phyloP scores from a whole-genome alignment of 257 asterid genomes.

The Misopates orontium region DNA sequence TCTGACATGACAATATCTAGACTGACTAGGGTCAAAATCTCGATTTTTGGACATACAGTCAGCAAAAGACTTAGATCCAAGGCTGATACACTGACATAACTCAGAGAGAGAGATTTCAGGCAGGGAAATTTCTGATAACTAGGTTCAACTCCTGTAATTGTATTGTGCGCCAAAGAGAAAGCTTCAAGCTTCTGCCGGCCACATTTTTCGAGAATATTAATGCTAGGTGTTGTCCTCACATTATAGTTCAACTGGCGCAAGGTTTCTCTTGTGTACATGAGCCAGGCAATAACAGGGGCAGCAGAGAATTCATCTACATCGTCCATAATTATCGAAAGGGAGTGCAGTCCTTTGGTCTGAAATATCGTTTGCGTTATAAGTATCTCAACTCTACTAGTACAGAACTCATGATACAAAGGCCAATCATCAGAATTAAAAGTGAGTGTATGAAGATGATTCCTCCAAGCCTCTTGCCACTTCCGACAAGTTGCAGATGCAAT shows the following conservation, averaged over 20 bases:
- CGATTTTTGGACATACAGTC: conserved; percentile 70
- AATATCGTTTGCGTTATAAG: conserved; percentile 76
- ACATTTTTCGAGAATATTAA: conserved; percentile 83
- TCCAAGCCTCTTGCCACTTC: conserved; percentile 84
- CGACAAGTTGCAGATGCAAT: conserved; percentile 86
- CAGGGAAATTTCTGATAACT: conserved; percentile 78
- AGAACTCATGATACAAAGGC: conserved; percentile 71
- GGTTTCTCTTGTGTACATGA: conserved; percentile 80
- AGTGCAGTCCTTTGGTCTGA: conserved; percentile 67
- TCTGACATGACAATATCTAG: conserved; percentile 86
- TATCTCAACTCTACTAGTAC: conserved; percentile 66
- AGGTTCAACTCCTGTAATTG: conserved; percentile 79
- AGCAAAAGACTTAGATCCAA: conserved; percentile 77
- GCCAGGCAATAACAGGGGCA: conserved; percentile 87
- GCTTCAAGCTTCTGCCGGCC: conserved; percentile 85
- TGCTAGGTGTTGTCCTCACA: conserved; percentile 73
- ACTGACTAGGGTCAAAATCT: conserved; percentile 58
- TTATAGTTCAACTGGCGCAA: conserved; percentile 72
- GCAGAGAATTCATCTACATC: conserved; percentile 86
- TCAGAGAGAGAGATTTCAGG: conserved; percentile 63
- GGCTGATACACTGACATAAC: conserved; percentile 77
- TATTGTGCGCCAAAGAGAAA: conserved; percentile 73
- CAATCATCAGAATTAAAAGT: conserved; percentile 74
- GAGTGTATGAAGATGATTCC: conserved; percentile 74
- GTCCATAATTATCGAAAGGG: conserved; percentile 74